Evolutionary conservation across 345 rosid species (phyloP).

Genomic region (Abelmoschus esculentus): DNA sequence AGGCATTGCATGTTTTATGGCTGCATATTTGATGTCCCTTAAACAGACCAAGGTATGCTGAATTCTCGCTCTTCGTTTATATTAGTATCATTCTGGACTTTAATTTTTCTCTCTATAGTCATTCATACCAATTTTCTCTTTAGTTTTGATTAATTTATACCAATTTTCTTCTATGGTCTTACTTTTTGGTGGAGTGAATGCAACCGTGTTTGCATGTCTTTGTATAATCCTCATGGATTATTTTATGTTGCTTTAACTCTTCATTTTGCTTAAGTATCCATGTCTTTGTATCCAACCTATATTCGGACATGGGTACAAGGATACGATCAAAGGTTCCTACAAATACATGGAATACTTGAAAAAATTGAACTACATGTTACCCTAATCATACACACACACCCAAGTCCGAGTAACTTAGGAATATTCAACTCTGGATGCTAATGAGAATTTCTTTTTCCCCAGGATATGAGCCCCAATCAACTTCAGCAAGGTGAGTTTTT

Average conservation of each 20-base stretch:
- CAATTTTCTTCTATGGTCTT: neutral
- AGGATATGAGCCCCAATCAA: slow-evolving; percentile 87
- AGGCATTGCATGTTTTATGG: slow-evolving; percentile 88
- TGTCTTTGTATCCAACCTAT: neutral
- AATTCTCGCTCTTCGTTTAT: neutral
- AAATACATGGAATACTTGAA: neutral
- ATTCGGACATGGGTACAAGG: neutral
- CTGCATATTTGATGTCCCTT: slow-evolving; percentile 74
- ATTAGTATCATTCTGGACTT: neutral
- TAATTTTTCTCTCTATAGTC: neutral
- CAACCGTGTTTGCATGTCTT: neutral
- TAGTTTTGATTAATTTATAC: neutral
- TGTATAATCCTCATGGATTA: slow-evolving; percentile 4
- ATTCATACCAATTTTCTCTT: neutral
- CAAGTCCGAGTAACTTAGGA: neutral
- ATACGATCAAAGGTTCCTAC: neutral
- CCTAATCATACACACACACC: neutral
- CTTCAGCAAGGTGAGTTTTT: slow-evolving; percentile 77
- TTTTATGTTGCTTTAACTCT: neutral
- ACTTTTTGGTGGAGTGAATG: no score
- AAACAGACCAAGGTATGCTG: slow-evolving; percentile 76
- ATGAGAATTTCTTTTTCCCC: slow-evolving; percentile 1
- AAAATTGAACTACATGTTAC: neutral
- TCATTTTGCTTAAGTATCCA: neutral
- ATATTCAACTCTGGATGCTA: neutral